A percentile compares a stretch with the other conserved stretches of the same genome.
Conservation (phyloP, 2,329 filamentous ascomycete genomes). For the Pseudocercospora fijiensis region DNA sequence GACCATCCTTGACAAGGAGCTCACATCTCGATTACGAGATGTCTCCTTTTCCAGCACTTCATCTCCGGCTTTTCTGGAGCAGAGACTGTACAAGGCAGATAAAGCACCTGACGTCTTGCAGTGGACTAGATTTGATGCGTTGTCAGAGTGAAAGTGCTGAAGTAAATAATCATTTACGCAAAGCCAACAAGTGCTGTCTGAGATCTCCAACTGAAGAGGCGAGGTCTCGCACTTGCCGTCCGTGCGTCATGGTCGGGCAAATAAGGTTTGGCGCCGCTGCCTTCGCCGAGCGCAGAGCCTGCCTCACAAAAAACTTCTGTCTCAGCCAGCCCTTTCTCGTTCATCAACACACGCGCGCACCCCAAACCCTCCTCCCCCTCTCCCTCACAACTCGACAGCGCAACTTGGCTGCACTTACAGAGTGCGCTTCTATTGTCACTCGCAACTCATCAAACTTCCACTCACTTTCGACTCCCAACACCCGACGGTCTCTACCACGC, state of each 20-base stretch:
- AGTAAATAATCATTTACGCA: neutral
- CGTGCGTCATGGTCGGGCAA: neutral
- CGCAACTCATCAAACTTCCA: neutral
- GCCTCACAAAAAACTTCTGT: neutral
- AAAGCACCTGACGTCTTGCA: neutral
- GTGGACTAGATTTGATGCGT: neutral
- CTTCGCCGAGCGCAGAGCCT: neutral
- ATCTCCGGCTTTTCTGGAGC: neutral
- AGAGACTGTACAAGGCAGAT: neutral
- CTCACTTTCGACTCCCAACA: constrained; percentile 7
- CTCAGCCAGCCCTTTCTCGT: neutral
- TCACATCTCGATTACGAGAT: neutral
- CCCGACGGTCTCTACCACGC: constrained; percentile 27
- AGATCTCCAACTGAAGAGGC: neutral
- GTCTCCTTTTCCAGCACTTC: neutral
- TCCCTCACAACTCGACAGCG: neutral
- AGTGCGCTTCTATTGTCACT: neutral
- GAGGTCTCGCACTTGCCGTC: neutral
- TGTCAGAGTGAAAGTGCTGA: neutral
- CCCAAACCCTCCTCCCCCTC: neutral
- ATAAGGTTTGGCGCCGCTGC: neutral
- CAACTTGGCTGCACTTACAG: neutral
- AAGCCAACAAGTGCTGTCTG: neutral
- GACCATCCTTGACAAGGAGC: neutral
- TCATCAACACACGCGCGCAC: neutral